Conservation (phyloP, 768 basidiomycete genomes). For the Phanerochaete carnosa region DNA sequence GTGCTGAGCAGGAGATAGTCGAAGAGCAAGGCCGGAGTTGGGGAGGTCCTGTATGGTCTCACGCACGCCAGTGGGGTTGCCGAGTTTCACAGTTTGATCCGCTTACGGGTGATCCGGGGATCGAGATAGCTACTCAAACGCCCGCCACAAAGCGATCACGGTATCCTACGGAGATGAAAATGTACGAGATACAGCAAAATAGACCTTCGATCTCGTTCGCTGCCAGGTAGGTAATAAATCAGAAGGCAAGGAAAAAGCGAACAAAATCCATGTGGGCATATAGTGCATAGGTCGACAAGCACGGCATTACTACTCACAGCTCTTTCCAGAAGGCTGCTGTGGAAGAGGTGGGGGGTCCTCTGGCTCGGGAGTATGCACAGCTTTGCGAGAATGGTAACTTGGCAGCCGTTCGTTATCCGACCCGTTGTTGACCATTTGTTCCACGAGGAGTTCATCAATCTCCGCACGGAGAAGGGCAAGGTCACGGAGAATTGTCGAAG, state of each 20-base stretch:
- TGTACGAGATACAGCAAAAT: too few species aligned
- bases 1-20: not conserved
- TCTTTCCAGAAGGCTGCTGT: too few species aligned
- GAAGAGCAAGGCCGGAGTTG: not conserved
- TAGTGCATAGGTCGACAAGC: too few species aligned
- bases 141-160: not conserved
- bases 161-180: not conserved
- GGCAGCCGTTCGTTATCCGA: constrained; percentile 5
- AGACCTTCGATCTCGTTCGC: too few species aligned
- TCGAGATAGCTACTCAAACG: constrained; percentile 2
- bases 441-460: constrained; percentile 4
- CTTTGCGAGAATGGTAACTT: constrained; percentile 4
- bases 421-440: not conserved
- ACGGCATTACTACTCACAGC: too few species aligned
- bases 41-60: not conserved
- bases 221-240: too few species aligned
- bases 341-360: constrained; percentile 5
- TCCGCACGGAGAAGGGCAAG: constrained; percentile 3
- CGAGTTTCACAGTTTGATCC: not conserved
- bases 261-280: too few species aligned
- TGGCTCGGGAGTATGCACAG: not conserved
- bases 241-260: too few species aligned
- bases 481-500: constrained; percentile 1
- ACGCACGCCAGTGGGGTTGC: not conserved
- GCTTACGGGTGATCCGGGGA: not conserved